Conservation (phyloP, 176 grass and related monocot species). For the Raddia distichophylla region DNA sequence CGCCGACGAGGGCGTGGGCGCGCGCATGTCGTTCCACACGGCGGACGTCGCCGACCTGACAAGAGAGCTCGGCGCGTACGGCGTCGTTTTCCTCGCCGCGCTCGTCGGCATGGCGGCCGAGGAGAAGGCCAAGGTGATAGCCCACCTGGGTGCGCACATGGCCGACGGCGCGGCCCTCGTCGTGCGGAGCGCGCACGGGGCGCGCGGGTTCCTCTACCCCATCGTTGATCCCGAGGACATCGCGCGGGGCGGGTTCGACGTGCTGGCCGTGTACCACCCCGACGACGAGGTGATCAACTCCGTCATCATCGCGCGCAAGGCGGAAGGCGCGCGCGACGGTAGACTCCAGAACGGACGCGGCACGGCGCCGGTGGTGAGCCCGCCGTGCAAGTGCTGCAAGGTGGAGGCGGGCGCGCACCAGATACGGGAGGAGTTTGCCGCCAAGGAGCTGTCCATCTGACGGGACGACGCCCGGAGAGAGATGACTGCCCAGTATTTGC, state of each 20-base stretch:
- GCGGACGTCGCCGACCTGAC: constrained; percentile 55
- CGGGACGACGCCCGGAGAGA: background rate
- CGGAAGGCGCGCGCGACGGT: background rate
- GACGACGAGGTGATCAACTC: constrained; percentile 69
- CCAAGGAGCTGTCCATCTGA: constrained; percentile 31
- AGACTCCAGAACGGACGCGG: background rate
- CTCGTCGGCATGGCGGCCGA: constrained; percentile 68
- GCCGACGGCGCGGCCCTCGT: constrained; percentile 55
- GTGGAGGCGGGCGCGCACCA: constrained; percentile 7
- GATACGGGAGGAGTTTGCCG: constrained; percentile 40
- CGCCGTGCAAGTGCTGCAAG: constrained; percentile 45
- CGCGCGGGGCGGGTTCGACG: constrained; percentile 60
- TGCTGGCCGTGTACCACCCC: constrained; percentile 67
- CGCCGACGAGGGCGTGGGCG: constrained; percentile 43
- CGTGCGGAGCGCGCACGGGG: constrained; percentile 76
- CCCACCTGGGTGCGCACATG: constrained; percentile 66
- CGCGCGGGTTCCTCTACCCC: constrained; percentile 78
- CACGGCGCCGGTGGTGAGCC: constrained; percentile 25
- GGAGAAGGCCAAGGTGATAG: constrained; percentile 61
- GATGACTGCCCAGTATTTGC: background rate
- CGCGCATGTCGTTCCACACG: constrained; percentile 70
- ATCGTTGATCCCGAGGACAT: constrained; percentile 63
- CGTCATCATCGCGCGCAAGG: constrained; percentile 65
- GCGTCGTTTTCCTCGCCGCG: constrained; percentile 82
- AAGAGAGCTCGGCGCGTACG: constrained; percentile 46